A percentile compares a stretch with the other conserved stretches of the same genome.
Evolutionary conservation across 495 filamentous ascomycete genomes (phyloP).

Genomic region (Evernia prunastri): DNA sequence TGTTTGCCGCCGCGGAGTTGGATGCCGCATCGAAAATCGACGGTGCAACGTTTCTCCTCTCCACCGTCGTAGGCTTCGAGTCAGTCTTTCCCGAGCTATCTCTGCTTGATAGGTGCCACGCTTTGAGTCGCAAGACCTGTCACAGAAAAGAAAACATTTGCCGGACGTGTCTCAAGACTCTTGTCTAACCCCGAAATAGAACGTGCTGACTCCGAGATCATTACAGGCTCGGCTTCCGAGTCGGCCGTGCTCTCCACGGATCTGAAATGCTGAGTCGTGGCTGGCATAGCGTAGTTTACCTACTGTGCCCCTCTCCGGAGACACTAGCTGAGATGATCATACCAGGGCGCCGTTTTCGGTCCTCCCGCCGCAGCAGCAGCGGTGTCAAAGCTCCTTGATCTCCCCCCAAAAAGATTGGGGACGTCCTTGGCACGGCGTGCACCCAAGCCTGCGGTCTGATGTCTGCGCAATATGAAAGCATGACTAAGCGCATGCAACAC

Average conservation of each 20-base stretch:
- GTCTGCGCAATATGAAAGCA: slow-evolving; percentile 40
- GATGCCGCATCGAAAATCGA: not conserved
- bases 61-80: slow-evolving; percentile 37
- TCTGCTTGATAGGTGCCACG: no score
- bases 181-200: no score
- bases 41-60: slow-evolving; percentile 31
- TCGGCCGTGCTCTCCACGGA: slow-evolving; percentile 38
- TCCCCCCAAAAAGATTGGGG: slow-evolving; percentile 32
- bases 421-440: slow-evolving; percentile 38
- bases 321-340: not conserved
- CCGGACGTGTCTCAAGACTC: no score
- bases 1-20: not conserved
- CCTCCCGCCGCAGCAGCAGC: slow-evolving; percentile 37
- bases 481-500: slow-evolving; percentile 43
- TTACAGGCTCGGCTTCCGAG: slow-evolving; percentile 37
- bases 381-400: slow-evolving; percentile 34
- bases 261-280: slow-evolving; percentile 35
- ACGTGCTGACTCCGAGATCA: no score
- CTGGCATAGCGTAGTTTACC: slow-evolving; percentile 39
- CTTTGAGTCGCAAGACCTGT: no score
- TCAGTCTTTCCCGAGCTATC: no score
- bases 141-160: no score
- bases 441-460: slow-evolving; percentile 40
- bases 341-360: slow-evolving; percentile 39
- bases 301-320: not conserved